Percentiles rank a stretch among this genome's conserved stretches.
These are phyloP conservation scores for Sclerotinia borealis DNA, from an alignment of 2,329 filamentous ascomycete species.

Conservation along the genomic window DNA sequence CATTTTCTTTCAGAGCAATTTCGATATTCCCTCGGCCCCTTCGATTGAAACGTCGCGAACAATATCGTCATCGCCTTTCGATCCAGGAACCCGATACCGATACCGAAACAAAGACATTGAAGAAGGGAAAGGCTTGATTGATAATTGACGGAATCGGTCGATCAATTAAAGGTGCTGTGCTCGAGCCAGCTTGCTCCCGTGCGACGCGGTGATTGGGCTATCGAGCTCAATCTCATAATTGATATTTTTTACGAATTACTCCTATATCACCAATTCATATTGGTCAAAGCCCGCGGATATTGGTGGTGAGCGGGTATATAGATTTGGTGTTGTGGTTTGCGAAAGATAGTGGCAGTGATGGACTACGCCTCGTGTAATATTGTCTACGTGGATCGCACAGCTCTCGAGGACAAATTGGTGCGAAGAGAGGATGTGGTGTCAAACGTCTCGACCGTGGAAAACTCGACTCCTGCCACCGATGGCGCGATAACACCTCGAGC, in stretches of 20 bases:
- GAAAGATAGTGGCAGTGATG: conserved; percentile 30
- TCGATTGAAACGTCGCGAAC: neutral
- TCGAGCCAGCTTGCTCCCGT: conserved; percentile 4
- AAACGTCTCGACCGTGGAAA: conserved; percentile 23
- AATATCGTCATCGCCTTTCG: conserved; percentile 5
- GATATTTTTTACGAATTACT: neutral
- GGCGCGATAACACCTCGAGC: conserved; percentile 13
- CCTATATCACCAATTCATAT: conserved; percentile 4
- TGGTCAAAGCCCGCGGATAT: conserved; percentile 8
- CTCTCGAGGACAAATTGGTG: conserved; percentile 34
- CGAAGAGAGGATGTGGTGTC: conserved; percentile 30
- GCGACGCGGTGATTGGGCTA: neutral
- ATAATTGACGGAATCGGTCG: neutral
- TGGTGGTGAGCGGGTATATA: conserved; percentile 24
- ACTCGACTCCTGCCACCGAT: conserved; percentile 15
- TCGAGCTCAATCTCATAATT: conserved; percentile 4
- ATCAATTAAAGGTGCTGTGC: neutral
- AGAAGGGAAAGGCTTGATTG: neutral
- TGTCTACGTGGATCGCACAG: conserved; percentile 39
- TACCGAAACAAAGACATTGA: conserved; percentile 1
- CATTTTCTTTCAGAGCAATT: neutral
- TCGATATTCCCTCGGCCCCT: neutral
- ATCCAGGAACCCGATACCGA: neutral
- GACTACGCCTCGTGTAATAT: conserved; percentile 40
- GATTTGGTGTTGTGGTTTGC: conserved; percentile 26